phyloP scores from a whole-genome alignment of 2,329 filamentous ascomycete genomes.

The Hortaea sp. region DNA sequence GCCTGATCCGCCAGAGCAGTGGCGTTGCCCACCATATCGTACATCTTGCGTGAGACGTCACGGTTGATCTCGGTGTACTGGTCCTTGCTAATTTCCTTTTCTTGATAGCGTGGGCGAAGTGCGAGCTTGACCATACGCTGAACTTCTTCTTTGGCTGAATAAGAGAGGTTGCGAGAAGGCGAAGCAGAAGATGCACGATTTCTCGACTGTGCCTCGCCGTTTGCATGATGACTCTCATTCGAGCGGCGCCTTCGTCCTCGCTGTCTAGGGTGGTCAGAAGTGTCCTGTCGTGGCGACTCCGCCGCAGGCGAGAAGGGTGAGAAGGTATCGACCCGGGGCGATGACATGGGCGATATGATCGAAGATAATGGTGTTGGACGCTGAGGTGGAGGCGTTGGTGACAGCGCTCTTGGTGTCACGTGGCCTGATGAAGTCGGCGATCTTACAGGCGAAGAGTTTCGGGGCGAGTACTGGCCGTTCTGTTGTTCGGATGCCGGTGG shows the following conservation, averaged over 20 bases:
- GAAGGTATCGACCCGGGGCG: slow-evolving; percentile 55
- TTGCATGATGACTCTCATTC: slow-evolving; percentile 4
- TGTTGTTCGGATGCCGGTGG: slow-evolving; percentile 23
- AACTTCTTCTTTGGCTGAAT: slow-evolving; percentile 78
- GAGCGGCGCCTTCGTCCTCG: slow-evolving; percentile 13
- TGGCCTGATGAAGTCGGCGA: slow-evolving; percentile 56
- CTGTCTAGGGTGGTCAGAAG: slow-evolving; percentile 4
- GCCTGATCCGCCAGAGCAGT: slow-evolving; percentile 50
- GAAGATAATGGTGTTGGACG: slow-evolving; percentile 58
- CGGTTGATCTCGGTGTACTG: slow-evolving; percentile 91
- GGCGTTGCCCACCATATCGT: slow-evolving; percentile 52
- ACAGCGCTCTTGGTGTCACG: slow-evolving; percentile 55
- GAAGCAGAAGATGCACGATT: slow-evolving; percentile 17
- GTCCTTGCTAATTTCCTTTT: slow-evolving; percentile 70
- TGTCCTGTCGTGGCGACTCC: slow-evolving; percentile 11
- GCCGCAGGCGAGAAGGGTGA: slow-evolving; percentile 50
- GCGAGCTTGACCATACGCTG: slow-evolving; percentile 78
- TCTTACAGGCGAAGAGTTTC: slow-evolving; percentile 53
- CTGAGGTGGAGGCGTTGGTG: slow-evolving; percentile 59
- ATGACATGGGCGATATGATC: slow-evolving; percentile 62
- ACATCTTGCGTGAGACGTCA: slow-evolving; percentile 77
- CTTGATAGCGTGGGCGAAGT: slow-evolving; percentile 72
- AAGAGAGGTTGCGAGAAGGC: slow-evolving; percentile 47
- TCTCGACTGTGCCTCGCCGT: slow-evolving; percentile 12
- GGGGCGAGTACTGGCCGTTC: slow-evolving; percentile 27